A percentile compares a stretch with the other conserved stretches of the same genome.
Evolutionary conservation across 768 basidiomycete species (phyloP).

Genomic region (Russula emetica): DNA sequence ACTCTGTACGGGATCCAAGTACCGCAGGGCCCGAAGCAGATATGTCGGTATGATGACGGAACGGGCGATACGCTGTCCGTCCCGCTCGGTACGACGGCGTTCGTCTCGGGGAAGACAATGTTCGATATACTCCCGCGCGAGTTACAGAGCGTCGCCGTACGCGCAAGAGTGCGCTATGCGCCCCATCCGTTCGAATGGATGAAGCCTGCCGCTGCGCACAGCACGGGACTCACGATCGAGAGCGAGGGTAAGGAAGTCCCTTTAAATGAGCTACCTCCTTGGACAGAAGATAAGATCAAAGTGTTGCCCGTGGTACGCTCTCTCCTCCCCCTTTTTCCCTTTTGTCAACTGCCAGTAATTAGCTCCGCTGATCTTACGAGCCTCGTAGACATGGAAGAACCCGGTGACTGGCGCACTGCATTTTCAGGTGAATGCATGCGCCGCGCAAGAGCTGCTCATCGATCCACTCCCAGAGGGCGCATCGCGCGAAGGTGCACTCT

Average conservation of each 20-base stretch:
- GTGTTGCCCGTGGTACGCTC: slow-evolving; percentile 54
- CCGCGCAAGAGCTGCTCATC: slow-evolving; percentile 59
- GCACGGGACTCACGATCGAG: slow-evolving; percentile 80
- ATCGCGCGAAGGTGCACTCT: slow-evolving; percentile 58
- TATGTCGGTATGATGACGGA: slow-evolving; percentile 75
- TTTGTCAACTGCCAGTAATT: neutral
- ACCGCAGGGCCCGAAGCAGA: slow-evolving; percentile 62
- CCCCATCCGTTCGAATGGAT: slow-evolving; percentile 91
- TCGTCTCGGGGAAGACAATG: slow-evolving; percentile 73
- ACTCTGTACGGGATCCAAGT: slow-evolving; percentile 74
- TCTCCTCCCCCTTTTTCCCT: neutral
- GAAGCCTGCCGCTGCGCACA: slow-evolving; percentile 60
- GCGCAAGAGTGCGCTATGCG: slow-evolving; percentile 67
- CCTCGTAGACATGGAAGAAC: slow-evolving; percentile 80
- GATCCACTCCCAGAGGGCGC: slow-evolving; percentile 65
- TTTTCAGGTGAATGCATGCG: slow-evolving; percentile 88
- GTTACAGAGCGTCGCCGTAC: slow-evolving; percentile 73
- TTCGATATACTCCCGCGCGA: slow-evolving; percentile 67
- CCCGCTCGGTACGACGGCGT: slow-evolving; percentile 81
- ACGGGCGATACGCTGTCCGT: slow-evolving; percentile 76
- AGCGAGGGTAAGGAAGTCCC: slow-evolving; percentile 66
- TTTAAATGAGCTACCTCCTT: slow-evolving; percentile 66
- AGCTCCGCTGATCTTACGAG: neutral
- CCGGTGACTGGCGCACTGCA: slow-evolving; percentile 77
- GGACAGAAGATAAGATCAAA: slow-evolving; percentile 76